These are phyloP conservation scores for Colletotrichum orbiculare DNA, from an alignment of 2,329 filamentous ascomycete species.

Conservation along the genomic window DNA sequence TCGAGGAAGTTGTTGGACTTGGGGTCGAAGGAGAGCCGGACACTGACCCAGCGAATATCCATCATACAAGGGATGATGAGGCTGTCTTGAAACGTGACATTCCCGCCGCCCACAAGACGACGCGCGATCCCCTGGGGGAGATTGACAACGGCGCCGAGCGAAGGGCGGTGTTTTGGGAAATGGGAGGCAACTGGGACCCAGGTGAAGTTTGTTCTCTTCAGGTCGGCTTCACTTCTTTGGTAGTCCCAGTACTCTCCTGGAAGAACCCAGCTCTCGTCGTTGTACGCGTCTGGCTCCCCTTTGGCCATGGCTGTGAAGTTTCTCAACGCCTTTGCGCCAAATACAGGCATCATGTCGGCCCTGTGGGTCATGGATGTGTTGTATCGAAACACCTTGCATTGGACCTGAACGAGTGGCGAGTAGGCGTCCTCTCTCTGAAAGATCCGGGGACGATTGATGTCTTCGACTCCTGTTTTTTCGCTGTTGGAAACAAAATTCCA, in stretches of 20 bases:
- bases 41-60: neutral
- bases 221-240: neutral
- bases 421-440: neutral
- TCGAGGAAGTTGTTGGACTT: neutral
- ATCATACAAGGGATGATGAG: neutral
- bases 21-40: neutral
- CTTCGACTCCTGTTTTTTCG: neutral
- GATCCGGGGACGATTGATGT: neutral
- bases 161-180: neutral
- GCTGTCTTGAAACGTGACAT: neutral
- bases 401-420: conserved; percentile 1
- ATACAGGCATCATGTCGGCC: neutral
- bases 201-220: neutral
- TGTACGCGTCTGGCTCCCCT: neutral
- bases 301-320: neutral
- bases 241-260: neutral
- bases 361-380: neutral
- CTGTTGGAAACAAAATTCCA: neutral
- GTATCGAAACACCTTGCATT: neutral
- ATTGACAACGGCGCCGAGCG: neutral
- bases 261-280: neutral
- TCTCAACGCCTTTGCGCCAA: neutral
- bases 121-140: neutral
- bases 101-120: too few relatives aligned
- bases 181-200: neutral